Evolutionary conservation across 345 rosid species (phyloP).

Genomic region (Cardamine occulta): DNA sequence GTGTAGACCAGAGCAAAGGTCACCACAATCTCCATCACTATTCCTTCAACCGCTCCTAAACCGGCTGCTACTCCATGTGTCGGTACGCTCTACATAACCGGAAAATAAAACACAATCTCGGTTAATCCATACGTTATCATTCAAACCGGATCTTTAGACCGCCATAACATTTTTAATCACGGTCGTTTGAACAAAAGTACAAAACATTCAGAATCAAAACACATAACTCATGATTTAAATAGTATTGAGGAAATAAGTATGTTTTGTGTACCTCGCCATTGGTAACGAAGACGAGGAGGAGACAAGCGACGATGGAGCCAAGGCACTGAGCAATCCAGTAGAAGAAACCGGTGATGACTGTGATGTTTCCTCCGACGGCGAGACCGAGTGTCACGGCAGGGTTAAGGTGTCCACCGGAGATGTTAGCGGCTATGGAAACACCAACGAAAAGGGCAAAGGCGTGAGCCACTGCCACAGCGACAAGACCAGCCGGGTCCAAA

Average conservation of each 20-base stretch:
- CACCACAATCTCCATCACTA: too few relatives aligned
- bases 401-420: constrained; percentile 88
- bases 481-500: constrained; percentile 85
- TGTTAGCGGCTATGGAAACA: constrained; percentile 79
- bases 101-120: too few relatives aligned
- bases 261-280: constrained; percentile 48
- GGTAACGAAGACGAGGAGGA: constrained; percentile 75
- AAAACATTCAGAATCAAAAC: background rate
- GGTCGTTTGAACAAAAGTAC: constrained; percentile 15
- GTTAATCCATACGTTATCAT: too few relatives aligned
- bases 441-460: constrained; percentile 83
- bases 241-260: background rate
- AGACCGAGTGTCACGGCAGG: constrained; percentile 90
- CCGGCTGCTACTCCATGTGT: too few relatives aligned
- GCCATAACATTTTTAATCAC: constrained; percentile 23
- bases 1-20: too few relatives aligned
- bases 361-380: constrained; percentile 85
- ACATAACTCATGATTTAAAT: too few relatives aligned
- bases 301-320: constrained; percentile 84
- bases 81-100: too few relatives aligned
- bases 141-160: background rate
- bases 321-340: constrained; percentile 88
- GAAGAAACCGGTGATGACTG: constrained; percentile 73
- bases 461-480: constrained; percentile 84
- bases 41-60: too few relatives aligned